Base-by-base conservation (phyloP, 148 eudicot species). In the Cornus kousa region DNA sequence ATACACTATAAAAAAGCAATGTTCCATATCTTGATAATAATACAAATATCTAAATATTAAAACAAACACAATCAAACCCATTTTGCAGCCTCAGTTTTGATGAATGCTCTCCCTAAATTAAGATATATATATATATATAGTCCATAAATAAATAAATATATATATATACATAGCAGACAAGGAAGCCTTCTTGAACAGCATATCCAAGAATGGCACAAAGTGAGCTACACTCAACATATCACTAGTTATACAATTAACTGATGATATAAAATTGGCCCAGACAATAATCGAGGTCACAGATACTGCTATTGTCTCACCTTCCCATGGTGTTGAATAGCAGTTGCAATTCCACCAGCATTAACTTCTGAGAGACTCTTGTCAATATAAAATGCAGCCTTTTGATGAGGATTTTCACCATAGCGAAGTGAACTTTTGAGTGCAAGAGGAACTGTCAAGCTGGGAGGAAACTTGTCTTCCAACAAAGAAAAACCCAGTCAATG, bases 361-460 rank as follows among this genome's bases (percentile, higher is more conserved):
- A 96, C 84, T 87, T 94, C 99, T 39, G 98, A 86, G 17, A 94
- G 92, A 89, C 98, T 94, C 84, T 90, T 94, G 75, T 96, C 94
- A 68, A 81, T 89, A 82, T 96, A 96, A 83, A 96, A 90, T 80
- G 98, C 97, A 83, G 99, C 98, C 84, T 82, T 96, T 78, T 96
- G 99, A 80, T 96, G 99, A 76, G 98, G 97, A 86, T 96, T 96
- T 88, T 96, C 99, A 73, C 99, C 99, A 86, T 96, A 96, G 10
- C 98, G 97, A 78, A 96, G 97, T 65, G 95, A 87, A 79, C 86
- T 87, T 81, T 85, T 88, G 75, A 89, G 90, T 17, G 91, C 86
- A 78, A 96, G 77, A 57, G 98, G 88, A 66, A 91, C 87, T 17
- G 98, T 94, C 72, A 92, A 86, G 87, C 87, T 85, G 78, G 93